Conservation (phyloP, 73 alveolate genomes). For the Paramecium sonneborni region DNA sequence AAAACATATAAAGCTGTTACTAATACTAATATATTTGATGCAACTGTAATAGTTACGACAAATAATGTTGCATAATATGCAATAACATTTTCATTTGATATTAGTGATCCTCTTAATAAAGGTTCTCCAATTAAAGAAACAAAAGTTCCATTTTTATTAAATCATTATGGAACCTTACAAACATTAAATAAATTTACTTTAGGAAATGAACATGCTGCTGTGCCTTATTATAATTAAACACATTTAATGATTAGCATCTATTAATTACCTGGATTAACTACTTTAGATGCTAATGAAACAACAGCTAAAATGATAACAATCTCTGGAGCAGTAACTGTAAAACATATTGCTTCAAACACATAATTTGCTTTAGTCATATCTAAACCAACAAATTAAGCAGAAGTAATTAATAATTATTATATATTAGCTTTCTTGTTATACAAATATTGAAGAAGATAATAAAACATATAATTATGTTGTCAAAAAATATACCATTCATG, state of each 20-base stretch:
- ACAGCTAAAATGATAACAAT: background rate
- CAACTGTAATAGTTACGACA: background rate
- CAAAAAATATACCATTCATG: background rate
- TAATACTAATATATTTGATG: background rate
- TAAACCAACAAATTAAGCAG: background rate
- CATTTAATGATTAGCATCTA: background rate
- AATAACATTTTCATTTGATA: background rate
- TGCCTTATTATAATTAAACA: background rate
- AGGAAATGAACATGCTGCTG: background rate
- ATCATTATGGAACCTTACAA: background rate
- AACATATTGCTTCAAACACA: background rate
- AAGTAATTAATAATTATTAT: background rate
- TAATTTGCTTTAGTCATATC: background rate
- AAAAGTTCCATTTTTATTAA: background rate
- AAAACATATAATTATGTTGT: background rate
- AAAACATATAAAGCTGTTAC: background rate
- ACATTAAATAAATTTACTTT: background rate
- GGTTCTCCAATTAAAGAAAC: background rate
- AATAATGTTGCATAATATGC: constrained; percentile 33
- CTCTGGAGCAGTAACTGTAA: background rate
- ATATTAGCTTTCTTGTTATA: background rate
- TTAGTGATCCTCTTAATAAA: background rate
- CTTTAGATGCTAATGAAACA: background rate
- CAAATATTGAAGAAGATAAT: background rate
- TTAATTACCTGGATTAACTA: background rate